Evolutionary conservation across 768 basidiomycete species (phyloP).

Genomic region (Lactarius vividus): DNA sequence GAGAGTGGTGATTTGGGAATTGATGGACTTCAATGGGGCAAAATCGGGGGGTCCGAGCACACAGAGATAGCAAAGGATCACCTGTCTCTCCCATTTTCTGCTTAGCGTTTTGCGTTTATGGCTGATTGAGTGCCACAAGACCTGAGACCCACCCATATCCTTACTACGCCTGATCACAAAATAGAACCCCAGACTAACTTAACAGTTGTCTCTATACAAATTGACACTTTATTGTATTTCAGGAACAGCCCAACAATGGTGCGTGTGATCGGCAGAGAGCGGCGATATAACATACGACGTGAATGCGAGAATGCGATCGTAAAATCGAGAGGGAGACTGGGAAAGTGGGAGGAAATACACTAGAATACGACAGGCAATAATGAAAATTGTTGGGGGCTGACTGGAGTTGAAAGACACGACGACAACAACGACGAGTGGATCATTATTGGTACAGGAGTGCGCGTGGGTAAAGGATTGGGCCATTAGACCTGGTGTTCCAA

Average conservation of each 20-base stretch:
- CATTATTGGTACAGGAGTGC: slow-evolving; percentile 23
- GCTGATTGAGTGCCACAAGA: not conserved
- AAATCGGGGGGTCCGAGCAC: not conserved
- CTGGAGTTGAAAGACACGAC: slow-evolving; percentile 11
- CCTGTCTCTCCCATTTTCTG: not conserved
- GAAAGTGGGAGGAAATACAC: slow-evolving; percentile 14
- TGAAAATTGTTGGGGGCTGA: not conserved
- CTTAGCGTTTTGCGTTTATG: not conserved
- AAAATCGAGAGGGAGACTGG: not conserved
- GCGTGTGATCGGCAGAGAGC: not conserved
- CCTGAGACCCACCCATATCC: not conserved
- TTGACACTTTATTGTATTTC: not conserved
- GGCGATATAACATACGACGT: slow-evolving; percentile 6
- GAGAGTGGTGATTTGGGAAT: slow-evolving; percentile 25
- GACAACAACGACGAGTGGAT: slow-evolving; percentile 6
- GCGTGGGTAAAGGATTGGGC: slow-evolving; percentile 7
- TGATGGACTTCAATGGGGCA: slow-evolving; percentile 22
- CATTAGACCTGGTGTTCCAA: slow-evolving; percentile 12
- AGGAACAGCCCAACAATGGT: not conserved
- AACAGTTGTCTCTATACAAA: not conserved
- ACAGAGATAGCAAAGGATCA: not conserved
- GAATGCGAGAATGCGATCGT: slow-evolving; percentile 12
- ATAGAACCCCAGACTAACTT: not conserved
- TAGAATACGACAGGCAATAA: slow-evolving; percentile 16
- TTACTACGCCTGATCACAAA: not conserved